Evolutionary conservation across 768 basidiomycete genomes (phyloP).

Genomic region (Lactarius quietus): DNA sequence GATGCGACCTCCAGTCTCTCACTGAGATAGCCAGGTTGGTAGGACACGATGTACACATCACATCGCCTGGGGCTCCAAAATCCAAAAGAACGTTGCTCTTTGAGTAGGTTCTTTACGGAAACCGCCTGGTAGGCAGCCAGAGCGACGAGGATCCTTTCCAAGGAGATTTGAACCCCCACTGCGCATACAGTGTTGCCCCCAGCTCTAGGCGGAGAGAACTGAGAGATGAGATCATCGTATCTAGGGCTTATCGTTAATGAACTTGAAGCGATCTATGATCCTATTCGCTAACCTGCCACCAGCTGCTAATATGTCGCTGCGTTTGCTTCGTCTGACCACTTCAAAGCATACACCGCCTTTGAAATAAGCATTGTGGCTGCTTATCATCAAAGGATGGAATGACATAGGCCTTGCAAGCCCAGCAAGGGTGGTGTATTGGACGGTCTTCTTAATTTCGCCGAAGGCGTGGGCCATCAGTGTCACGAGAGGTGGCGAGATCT

Average conservation of each 20-base stretch:
- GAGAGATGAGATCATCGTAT: slow-evolving; percentile 67
- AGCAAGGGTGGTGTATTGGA: slow-evolving; percentile 55
- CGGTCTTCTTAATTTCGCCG: slow-evolving; percentile 59
- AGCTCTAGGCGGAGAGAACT: slow-evolving; percentile 54
- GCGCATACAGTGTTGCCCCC: slow-evolving; percentile 58
- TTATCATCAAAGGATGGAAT: slow-evolving; percentile 74
- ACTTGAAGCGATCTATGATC: slow-evolving; percentile 3
- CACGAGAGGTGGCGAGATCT: slow-evolving; percentile 51
- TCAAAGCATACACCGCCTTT: slow-evolving; percentile 74
- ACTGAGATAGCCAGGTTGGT: slow-evolving; percentile 67
- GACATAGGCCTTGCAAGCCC: slow-evolving; percentile 61
- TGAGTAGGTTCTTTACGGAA: slow-evolving; percentile 64
- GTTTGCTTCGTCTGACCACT: slow-evolving; percentile 63
- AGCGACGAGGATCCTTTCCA: slow-evolving; percentile 71
- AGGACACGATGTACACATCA: slow-evolving; percentile 82
- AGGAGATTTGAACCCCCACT: slow-evolving; percentile 68
- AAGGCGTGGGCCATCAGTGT: slow-evolving; percentile 47
- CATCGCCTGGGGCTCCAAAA: slow-evolving; percentile 89
- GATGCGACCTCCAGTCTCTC: slow-evolving; percentile 77
- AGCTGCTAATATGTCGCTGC: slow-evolving; percentile 68
- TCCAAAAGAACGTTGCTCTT: slow-evolving; percentile 79
- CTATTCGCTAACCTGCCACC: slow-evolving; percentile 61
- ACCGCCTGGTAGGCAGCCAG: slow-evolving; percentile 65
- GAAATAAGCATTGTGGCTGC: slow-evolving; percentile 60
- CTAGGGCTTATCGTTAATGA: slow-evolving; percentile 35